Conservation (phyloP, 139 green algal species). For the Limnomonas spitsbergensis region DNA sequence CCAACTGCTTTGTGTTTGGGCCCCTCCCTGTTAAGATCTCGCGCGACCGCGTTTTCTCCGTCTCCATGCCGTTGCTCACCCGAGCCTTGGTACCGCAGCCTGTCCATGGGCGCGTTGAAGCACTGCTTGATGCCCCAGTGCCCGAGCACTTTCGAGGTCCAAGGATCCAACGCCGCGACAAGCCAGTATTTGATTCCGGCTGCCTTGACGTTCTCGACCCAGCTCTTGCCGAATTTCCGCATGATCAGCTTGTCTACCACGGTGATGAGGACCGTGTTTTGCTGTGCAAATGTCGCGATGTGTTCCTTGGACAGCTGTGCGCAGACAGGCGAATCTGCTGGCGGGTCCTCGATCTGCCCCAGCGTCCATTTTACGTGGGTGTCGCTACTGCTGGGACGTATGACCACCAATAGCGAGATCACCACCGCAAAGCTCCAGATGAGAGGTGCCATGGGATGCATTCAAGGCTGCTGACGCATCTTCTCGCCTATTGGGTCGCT, state of each 20-base stretch:
- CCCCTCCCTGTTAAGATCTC: no score
- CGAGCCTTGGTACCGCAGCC: conserved; percentile 23
- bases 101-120: conserved; percentile 29
- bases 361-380: neutral
- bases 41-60: no score
- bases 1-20: no score
- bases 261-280: neutral
- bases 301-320: neutral
- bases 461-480: no score
- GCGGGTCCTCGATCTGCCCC: neutral
- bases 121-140: neutral
- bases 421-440: no score
- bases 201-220: conserved; percentile 9
- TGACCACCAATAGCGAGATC: no score
- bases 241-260: neutral
- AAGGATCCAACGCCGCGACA: neutral
- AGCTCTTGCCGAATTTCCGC: conserved; percentile 9
- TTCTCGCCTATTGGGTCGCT: no score
- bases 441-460: no score
- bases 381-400: neutral
- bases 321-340: neutral
- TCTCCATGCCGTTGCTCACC: no score
- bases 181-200: conserved; percentile 18
- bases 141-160: neutral
- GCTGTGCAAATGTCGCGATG: neutral